Evolutionary conservation across 2,329 filamentous ascomycete species (phyloP).

Genomic region (Gyromitra esculenta): DNA sequence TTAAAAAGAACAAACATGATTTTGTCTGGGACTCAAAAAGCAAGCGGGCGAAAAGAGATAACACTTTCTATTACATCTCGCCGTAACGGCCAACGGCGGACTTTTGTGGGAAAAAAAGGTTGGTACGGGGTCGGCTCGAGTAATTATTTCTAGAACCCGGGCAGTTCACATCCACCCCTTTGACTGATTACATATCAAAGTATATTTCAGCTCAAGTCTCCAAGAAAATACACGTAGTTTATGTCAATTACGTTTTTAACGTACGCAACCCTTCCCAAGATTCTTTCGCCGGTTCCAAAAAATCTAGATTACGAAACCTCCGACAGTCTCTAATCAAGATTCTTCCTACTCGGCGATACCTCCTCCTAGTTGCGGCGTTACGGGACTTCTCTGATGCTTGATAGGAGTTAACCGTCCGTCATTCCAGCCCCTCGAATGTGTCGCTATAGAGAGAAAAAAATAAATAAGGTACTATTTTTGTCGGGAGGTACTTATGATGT

Average conservation of each 20-base stretch:
- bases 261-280: neutral
- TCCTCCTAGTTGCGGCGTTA: neutral
- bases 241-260: neutral
- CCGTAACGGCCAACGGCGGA: neutral
- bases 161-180: slow-evolving; percentile 1
- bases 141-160: slow-evolving; percentile 38
- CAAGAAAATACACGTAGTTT: neutral
- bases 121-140: slow-evolving; percentile 18
- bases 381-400: neutral
- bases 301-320: neutral
- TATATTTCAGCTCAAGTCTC: neutral
- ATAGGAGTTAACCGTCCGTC: neutral
- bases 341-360: neutral
- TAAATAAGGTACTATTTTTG: slow-evolving; percentile 7
- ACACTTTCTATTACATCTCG: neutral
- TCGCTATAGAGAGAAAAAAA: slow-evolving; percentile 5
- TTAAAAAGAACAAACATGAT: slow-evolving; percentile 24
- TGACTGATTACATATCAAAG: neutral
- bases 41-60: slow-evolving; percentile 19
- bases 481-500: neutral
- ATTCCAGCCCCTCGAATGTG: neutral
- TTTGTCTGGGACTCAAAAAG: slow-evolving; percentile 29
- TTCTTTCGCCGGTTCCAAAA: neutral
- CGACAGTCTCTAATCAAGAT: neutral
- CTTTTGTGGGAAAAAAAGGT: slow-evolving; percentile 34